These are phyloP conservation scores for Cyclostephanos tholiformis DNA, from an alignment of 108 stramenopile genomes.

Conservation along the genomic window DNA sequence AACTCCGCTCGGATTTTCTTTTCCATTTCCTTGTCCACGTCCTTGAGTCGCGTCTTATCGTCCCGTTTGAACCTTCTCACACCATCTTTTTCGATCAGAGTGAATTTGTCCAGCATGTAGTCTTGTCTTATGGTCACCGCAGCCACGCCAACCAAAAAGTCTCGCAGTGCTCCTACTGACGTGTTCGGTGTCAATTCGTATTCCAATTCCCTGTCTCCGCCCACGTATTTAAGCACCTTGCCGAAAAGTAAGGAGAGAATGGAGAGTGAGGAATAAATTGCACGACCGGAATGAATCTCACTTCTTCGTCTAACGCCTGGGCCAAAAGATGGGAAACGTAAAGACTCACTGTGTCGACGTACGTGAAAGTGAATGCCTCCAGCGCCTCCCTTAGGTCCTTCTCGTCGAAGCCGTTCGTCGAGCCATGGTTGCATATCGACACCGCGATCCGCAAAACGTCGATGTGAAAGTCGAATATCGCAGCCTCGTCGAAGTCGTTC, in stretches of 20 bases:
- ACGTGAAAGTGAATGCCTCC: constrained; percentile 52
- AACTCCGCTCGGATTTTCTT: constrained; percentile 49
- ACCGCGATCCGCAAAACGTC: constrained; percentile 70
- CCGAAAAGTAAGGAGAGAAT: too few relatives aligned
- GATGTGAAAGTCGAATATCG: constrained; percentile 70
- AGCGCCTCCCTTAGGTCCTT: constrained; percentile 37
- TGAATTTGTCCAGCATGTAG: constrained; percentile 54
- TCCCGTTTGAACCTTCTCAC: constrained; percentile 26
- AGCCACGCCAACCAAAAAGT: constrained; percentile 48
- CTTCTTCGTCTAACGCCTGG: too few relatives aligned
- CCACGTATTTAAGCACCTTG: constrained; percentile 47
- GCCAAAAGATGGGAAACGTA: too few relatives aligned
- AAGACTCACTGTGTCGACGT: constrained; percentile 42
- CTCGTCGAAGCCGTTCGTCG: constrained; percentile 48
- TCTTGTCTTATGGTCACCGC: constrained; percentile 28
- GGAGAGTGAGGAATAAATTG: neutral
- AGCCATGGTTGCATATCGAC: constrained; percentile 56
- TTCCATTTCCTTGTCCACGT: constrained; percentile 44
- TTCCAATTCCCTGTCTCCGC: constrained; percentile 47
- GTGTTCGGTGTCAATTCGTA: constrained; percentile 59
- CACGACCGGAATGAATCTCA: too few relatives aligned
- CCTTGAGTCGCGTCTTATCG: constrained; percentile 39
- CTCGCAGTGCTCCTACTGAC: constrained; percentile 39
- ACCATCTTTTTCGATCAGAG: constrained; percentile 37
- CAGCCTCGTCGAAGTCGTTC: constrained; percentile 75